These are phyloP conservation scores for Eucalyptus microcorys DNA, from an alignment of 345 rosid species.

Conservation along the genomic window DNA sequence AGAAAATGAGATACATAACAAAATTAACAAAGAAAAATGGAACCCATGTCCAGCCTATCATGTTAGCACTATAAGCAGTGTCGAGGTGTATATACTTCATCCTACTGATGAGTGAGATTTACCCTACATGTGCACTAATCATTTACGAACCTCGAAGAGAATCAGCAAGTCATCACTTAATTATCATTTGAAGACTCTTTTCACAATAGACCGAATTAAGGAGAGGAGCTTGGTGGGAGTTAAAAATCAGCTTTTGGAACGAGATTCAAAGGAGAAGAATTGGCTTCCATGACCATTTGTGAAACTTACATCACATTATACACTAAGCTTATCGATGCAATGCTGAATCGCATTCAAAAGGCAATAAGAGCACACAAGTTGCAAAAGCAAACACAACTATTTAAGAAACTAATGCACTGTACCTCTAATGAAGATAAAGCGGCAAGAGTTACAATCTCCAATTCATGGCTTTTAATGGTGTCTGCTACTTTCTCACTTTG, in stretches of 20 bases:
- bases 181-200: neutral
- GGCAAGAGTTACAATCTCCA: slow-evolving; percentile 81
- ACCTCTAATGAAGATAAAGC: slow-evolving; percentile 64
- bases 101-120: neutral
- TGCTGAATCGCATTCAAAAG: neutral
- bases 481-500: slow-evolving; percentile 45
- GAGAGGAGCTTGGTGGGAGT: neutral
- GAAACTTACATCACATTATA: neutral
- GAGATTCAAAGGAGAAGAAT: neutral
- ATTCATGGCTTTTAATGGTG: slow-evolving; percentile 36
- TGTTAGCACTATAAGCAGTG: neutral
- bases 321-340: neutral
- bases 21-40: neutral
- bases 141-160: neutral
- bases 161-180: neutral
- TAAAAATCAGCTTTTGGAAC: neutral
- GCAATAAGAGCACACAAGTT: neutral
- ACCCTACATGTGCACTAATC: neutral
- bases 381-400: neutral
- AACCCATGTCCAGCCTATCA: neutral
- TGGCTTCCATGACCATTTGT: neutral
- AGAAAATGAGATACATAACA: neutral
- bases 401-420: neutral
- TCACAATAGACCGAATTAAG: neutral
- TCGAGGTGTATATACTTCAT: neutral